Conservation (phyloP, 176 grass and related monocot species). For the Otatea glauca region DNA sequence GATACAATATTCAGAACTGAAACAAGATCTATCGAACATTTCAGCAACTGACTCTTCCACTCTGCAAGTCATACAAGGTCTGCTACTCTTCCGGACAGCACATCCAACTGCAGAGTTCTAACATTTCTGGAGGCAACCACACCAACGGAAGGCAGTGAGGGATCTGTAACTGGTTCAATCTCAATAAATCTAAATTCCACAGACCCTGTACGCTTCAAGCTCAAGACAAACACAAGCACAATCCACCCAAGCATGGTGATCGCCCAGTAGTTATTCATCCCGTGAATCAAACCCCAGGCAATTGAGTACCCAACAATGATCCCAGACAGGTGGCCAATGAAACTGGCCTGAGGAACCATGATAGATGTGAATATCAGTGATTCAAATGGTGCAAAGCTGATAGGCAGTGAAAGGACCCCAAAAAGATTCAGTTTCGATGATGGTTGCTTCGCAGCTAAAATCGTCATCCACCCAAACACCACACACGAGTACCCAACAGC, state of each 20-base stretch:
- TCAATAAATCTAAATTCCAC: constrained; percentile 78
- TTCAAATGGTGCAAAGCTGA: constrained; percentile 95
- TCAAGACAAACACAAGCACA: constrained; percentile 73
- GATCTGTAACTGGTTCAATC: constrained; percentile 73
- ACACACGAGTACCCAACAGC: constrained; percentile 96
- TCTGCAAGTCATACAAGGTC: constrained; percentile 52
- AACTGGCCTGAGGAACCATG: constrained; percentile 96
- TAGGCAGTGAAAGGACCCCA: constrained; percentile 86
- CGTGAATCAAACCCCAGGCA: constrained; percentile 91
- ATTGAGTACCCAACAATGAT: constrained; percentile 90
- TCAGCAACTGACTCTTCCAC: background rate
- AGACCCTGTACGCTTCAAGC: constrained; percentile 79
- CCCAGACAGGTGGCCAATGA: constrained; percentile 85
- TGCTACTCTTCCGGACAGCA: constrained; percentile 58
- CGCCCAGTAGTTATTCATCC: constrained; percentile 98
- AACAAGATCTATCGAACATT: constrained; percentile 23
- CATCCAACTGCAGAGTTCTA: constrained; percentile 63
- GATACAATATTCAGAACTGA: constrained; percentile 26
- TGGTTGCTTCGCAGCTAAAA: constrained; percentile 88
- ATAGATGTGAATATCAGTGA: constrained; percentile 96
- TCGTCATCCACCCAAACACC: constrained; percentile 99
- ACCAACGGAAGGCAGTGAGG: constrained; percentile 64
- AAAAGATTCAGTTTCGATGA: constrained; percentile 87
- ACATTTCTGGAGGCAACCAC: constrained; percentile 56
- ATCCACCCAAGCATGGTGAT: constrained; percentile 88